Evolutionary conservation across 2,329 filamentous ascomycete genomes (phyloP), one percentile per base, ranked within the genome.

Genomic region (Neofusicoccum ribis): DNA sequence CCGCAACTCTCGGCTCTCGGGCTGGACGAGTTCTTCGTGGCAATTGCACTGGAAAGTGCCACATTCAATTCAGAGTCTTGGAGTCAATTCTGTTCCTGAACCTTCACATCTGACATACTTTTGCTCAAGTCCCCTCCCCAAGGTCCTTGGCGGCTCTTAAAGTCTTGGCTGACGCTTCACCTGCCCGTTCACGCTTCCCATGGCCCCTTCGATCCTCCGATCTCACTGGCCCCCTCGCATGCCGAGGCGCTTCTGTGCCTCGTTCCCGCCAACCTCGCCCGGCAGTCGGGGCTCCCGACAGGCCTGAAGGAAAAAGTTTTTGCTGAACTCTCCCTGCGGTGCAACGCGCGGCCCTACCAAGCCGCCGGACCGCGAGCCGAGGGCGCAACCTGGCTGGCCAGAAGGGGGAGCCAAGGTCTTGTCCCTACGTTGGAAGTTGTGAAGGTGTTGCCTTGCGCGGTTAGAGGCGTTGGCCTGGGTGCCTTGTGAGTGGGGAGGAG

Each of bases 351-450:
- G 56, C 56, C 56, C 11, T 60, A 60, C 56, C 56, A 47, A 60
- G 56, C 56, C 56, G 56, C 41, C 56, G 56, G 43, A 47, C 56
- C 41, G 56, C 56, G 31, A 36, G 43, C 56, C 56, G 56, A 60
- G 41, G 43, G 23, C 56, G 56, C 56, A 60, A 60, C 37, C 59
- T 62, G 46, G 59, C 59, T 62, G 59, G 59, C n/a, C 59, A 51
- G 59, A 62, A 37, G 44, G 14, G 36, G n/a, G 41, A 63, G 61
- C 61, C 61, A 63, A 63, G 61, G 39, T 63, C 61, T 63, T 63
- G 50, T 63, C 61, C 23, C 47, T 43, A 63, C 61, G 61, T 63
- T 54, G 44, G 50, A 63, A 63, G 61, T 63, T 63, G 61, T 15
- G 41, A 8, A 36, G 20, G 60, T 12, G 39, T 41, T 50, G 46